Evolutionary conservation across 2,329 filamentous ascomycete genomes (phyloP), one percentile per base, ranked within the genome.

Genomic region (Sphaerostilbella broomeana): DNA sequence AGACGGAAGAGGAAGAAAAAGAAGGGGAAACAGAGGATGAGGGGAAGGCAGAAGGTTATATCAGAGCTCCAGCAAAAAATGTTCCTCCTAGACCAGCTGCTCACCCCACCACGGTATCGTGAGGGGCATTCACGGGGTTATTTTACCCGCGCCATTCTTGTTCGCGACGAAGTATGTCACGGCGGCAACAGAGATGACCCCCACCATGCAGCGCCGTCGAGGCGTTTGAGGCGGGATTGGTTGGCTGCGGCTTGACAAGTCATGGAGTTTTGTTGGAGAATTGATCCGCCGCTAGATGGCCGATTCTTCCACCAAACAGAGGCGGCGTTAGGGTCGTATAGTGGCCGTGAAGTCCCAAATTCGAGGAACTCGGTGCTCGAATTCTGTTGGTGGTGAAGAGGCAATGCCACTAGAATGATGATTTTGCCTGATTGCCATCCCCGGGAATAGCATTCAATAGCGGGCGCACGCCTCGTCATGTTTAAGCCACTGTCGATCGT

Each of bases 241-340:
- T 13, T 30, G 27, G 8, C 9, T 30, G 9, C 15, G 9, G 27
- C 9, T 12, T n/a, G n/a, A n/a, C n/a, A n/a, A n/a, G n/a, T n/a
- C 24, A 26, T n/a, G 24, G 24, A 26, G 24, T 10, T 13, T 15
- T 25, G 10, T 9, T 16, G 20, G 16, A 11, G 20, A 32, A 32
- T 37, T 42, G 10, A 31, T 38, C 33, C 39, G 34, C 33, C 39
- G 34, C 19, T 10, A 17, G 16, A 8, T 25, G 16, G 8, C 38
- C 31, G 28, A 42, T 42, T 42, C 34, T 42, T 42, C 40, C 40
- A 42, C 40, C 40, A 42, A 42, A 39, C 35, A 42, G 40, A 39
- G 26, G 15, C 26, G 30, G 22, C 38, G 38, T 34, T 25, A 36
- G 18, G 16, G n/a, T n/a, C n/a, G n/a, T n/a, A n/a, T n/a, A n/a